Evolutionary conservation across 2,329 filamentous ascomycete species (phyloP).

Genomic region (Apiospora pterosperma): DNA sequence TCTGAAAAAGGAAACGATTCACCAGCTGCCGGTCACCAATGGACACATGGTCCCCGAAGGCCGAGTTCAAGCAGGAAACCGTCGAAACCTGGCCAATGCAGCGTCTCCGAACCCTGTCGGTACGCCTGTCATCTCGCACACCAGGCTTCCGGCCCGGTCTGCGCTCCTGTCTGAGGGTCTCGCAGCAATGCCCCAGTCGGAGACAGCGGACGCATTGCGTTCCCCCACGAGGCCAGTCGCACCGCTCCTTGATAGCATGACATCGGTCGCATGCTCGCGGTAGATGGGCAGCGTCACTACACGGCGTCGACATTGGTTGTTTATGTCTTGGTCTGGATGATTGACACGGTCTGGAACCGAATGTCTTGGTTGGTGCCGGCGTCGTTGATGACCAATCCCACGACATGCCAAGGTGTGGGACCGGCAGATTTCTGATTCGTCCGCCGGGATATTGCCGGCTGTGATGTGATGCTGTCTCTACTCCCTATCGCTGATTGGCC

Average conservation of each 20-base stretch:
- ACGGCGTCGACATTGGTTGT: neutral
- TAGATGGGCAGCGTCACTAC: neutral
- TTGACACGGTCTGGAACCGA: neutral
- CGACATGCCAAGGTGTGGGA: neutral
- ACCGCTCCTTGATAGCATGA: constrained; percentile 22
- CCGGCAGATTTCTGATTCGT: neutral
- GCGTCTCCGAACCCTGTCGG: neutral
- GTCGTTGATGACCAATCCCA: neutral
- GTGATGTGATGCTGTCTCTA: neutral
- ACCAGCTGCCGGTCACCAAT: neutral
- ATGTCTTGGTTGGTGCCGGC: neutral
- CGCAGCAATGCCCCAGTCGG: constrained; percentile 17
- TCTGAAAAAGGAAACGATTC: neutral
- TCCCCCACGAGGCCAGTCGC: constrained; percentile 12
- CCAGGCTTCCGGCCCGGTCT: neutral
- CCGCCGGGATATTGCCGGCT: neutral
- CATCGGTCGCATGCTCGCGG: constrained; percentile 20
- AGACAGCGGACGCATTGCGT: constrained; percentile 17
- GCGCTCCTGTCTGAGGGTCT: neutral
- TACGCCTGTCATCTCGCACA: neutral
- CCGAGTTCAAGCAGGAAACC: neutral
- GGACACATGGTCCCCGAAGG: neutral
- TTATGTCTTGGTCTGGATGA: neutral
- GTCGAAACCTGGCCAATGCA: too few species aligned
- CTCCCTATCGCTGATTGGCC: neutral